These are phyloP conservation scores for Aspergillus nomiae DNA, from an alignment of 2,329 filamentous ascomycete species.

Conservation along the genomic window DNA sequence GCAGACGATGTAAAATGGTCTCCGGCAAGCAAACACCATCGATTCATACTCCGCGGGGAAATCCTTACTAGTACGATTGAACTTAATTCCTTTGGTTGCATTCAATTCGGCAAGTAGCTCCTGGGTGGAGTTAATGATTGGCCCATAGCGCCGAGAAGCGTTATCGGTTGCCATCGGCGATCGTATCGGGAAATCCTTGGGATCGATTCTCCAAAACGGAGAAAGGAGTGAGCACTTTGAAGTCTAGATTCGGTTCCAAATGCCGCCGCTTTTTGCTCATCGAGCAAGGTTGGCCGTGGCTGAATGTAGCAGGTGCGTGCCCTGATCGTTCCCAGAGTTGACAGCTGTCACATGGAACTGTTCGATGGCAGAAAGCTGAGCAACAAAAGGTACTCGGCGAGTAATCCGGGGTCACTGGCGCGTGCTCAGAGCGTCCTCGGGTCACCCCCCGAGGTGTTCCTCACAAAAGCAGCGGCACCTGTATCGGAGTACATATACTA, in stretches of 20 bases:
- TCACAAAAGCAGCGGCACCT: background rate
- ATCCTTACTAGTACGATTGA: background rate
- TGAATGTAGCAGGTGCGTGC: background rate
- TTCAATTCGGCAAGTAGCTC: background rate
- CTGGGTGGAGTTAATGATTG: background rate
- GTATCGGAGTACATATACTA: background rate
- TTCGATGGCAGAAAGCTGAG: no score
- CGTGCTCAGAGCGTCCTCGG: no score
- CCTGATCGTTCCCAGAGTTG: no score
- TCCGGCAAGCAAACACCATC: background rate
- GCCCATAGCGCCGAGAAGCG: background rate
- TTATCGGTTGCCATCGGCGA: constrained; percentile 2
- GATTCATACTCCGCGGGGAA: background rate
- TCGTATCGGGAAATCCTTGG: background rate
- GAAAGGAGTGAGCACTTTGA: background rate
- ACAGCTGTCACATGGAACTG: no score
- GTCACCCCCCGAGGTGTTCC: background rate
- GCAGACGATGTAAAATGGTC: background rate
- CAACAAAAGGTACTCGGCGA: background rate
- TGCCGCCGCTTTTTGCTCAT: background rate
- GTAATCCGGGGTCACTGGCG: background rate
- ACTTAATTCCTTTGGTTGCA: background rate
- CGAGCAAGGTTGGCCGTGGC: background rate
- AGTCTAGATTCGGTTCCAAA: background rate
- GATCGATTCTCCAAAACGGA: background rate